Base-by-base conservation (phyloP, 2,329 filamentous ascomycete genomes). In the Diaporthe vexans region DNA sequence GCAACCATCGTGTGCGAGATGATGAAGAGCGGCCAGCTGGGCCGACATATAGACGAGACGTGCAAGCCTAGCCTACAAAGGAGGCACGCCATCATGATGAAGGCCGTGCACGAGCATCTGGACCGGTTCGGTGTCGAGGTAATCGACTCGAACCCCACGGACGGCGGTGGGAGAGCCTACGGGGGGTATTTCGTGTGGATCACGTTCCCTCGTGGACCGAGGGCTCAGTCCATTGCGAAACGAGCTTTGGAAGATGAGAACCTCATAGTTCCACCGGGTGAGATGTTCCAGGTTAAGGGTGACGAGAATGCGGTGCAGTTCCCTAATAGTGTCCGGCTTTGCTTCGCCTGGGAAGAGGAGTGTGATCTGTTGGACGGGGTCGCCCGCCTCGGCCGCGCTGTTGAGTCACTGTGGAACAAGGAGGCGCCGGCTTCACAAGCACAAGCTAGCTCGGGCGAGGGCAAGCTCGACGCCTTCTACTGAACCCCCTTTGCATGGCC, bases 111-210 rank as follows among this genome's bases (percentile, higher is more conserved):
- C 51, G 81, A 87, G 68, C 82, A 92, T 63, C 85, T 97, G 1
- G 80, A 87, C 0, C 92, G 93, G 0, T 84, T 94, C 0, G 93
- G 92, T 1, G 88, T 94, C 0, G 81, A 73, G 37, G 81, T 86
- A 46, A 79, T 81, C 37, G 81, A 84, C 79, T 81, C 26, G 81
- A 84, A 78, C 81, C 77, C 46, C 77, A 82, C 78, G 19, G 83
- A 88, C 72, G 78, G 81, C 1, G 81, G 84, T 72, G 82, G 85
- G 46, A 81, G 85, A 4, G 79, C 40, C 93, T 93, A 92, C 40
- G 95, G 95, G 0, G 95, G 95, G 0, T 98, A 96, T 81, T 98
- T 97, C 81, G 85, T 97, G 63, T 98, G 95, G 95, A 82, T 97
- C 35, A 87, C 86, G 1, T 82, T 97, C 6, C 91, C 92, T 0